These are phyloP conservation scores for Carex myosuroides DNA, from an alignment of 176 grass and related monocot species.

Conservation along the genomic window DNA sequence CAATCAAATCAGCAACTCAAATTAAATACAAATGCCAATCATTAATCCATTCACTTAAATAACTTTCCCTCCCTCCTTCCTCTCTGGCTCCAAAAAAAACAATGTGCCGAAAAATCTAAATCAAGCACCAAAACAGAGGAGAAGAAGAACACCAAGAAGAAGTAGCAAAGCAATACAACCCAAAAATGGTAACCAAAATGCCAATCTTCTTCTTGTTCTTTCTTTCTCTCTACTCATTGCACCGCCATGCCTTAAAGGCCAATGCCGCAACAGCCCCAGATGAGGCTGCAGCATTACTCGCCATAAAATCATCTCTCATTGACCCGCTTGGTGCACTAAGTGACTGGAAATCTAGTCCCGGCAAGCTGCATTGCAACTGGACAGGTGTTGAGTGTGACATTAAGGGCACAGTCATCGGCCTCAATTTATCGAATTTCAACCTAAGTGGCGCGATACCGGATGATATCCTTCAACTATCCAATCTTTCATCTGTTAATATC, in stretches of 20 bases:
- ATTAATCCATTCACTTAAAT: constrained; percentile 25
- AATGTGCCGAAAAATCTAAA: constrained; percentile 25
- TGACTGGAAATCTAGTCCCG: constrained; percentile 37
- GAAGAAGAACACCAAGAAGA: constrained; percentile 32
- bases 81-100: background rate
- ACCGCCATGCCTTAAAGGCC: constrained; percentile 33
- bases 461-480: constrained; percentile 42
- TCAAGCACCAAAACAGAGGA: constrained; percentile 30
- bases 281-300: constrained; percentile 45
- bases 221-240: constrained; percentile 34
- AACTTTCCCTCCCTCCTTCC: constrained; percentile 6
- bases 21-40: constrained; percentile 9
- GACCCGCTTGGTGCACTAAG: constrained; percentile 47
- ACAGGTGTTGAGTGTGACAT: constrained; percentile 51
- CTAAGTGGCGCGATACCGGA: constrained; percentile 61
- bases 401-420: constrained; percentile 51
- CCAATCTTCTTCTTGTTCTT: constrained; percentile 30
- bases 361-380: constrained; percentile 52
- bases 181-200: constrained; percentile 27
- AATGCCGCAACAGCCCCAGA: constrained; percentile 32
- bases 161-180: background rate
- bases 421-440: constrained; percentile 70
- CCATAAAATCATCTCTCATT: constrained; percentile 51
- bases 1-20: background rate
- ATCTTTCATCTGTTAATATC: constrained; percentile 54